Percentiles rank a stretch among this genome's conserved stretches.
These are phyloP conservation scores for Talaromyces liani DNA, from an alignment of 495 filamentous ascomycete species.

Conservation along the genomic window DNA sequence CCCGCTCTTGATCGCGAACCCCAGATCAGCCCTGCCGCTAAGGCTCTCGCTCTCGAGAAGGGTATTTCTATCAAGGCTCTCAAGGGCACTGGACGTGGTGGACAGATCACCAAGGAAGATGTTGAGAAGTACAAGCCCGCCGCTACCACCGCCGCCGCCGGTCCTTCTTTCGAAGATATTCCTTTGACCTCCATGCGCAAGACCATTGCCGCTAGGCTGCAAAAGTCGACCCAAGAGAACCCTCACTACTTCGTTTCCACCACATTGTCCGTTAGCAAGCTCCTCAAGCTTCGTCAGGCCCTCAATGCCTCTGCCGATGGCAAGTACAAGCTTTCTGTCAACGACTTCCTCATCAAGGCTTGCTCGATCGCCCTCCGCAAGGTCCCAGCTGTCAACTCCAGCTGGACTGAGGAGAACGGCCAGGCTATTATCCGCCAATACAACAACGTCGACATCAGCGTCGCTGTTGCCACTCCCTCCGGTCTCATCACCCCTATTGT, in stretches of 20 bases:
- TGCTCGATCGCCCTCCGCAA: conserved; percentile 81
- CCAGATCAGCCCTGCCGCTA: conserved; percentile 63
- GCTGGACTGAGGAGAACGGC: conserved; percentile 77
- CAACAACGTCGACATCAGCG: conserved; percentile 82
- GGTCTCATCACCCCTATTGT: conserved; percentile 98
- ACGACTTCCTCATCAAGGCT: conserved; percentile 99
- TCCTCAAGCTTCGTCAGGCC: conserved; percentile 89
- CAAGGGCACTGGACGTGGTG: conserved; percentile 82
- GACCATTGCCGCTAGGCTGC: conserved; percentile 87
- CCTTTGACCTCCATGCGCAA: conserved; percentile 92
- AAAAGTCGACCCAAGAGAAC: conserved; percentile 83
- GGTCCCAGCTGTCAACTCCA: conserved; percentile 91
- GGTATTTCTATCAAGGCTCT: conserved; percentile 70
- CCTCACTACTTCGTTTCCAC: conserved; percentile 96
- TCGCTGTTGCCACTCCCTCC: conserved; percentile 88
- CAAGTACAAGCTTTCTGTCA: conserved; percentile 97
- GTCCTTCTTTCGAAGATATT: conserved; percentile 71
- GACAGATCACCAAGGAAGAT: conserved; percentile 85
- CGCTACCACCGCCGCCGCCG: conserved; percentile 43
- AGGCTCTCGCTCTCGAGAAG: conserved; percentile 77
- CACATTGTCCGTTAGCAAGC: conserved; percentile 82
- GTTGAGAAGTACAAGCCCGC: conserved; percentile 73
- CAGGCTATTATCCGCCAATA: conserved; percentile 79
- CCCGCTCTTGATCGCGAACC: conserved; percentile 74
- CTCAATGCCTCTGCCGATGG: conserved; percentile 84